Evolutionary conservation across 208 protist species (phyloP), one percentile per base, ranked within the genome.

Genomic region (Wallacemonas collosoma): DNA sequence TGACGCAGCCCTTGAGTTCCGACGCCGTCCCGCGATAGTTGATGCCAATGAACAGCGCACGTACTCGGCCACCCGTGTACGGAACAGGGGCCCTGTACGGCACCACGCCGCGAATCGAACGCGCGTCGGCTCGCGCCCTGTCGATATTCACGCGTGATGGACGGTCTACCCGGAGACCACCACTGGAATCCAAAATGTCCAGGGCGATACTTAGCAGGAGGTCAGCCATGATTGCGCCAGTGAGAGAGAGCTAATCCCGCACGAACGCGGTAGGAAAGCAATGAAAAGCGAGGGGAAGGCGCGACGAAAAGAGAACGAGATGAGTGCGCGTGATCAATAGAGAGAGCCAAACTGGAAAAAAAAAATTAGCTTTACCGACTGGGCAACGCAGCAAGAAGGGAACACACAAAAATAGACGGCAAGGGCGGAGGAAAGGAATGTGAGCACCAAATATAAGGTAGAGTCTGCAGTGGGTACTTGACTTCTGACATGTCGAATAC

Each of bases 11-110:
- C 35, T 75, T 77, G 38, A 97, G 79, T 58, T 86, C 71, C 39
- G 76, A 81, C 44, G 66, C 5, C 14, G 75, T 88, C 35, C 91
- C 94, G 35, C 70, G 88, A 83, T 97, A 97, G 78, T 97, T 97
- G 68, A 96, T 96, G 40, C 94, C 94, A 65, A 97, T 96, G 61
- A 97, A 89, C 11, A 97, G 82, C 7, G 90, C 91, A 40, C 93
- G 91, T 14, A 96, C 93, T 12, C 90, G 90, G 14, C 93, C 93
- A 39, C 87, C 87, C 0, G 75, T 93, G 78, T 97, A 95, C n/a
- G 83, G 87, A 17, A 79, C 71, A 1, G 89, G 85, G 1, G 86
- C 87, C 15, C 68, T 73, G 70, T 97, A 97, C 8, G 92, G 92
- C 40, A 94, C 81, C 2, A 93, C 70, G 36, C 82, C 77, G 2